Percentiles rank a stretch among this genome's conserved stretches.
phyloP scores from a whole-genome alignment of 306 rosid genomes.

The Datisca glomerata region DNA sequence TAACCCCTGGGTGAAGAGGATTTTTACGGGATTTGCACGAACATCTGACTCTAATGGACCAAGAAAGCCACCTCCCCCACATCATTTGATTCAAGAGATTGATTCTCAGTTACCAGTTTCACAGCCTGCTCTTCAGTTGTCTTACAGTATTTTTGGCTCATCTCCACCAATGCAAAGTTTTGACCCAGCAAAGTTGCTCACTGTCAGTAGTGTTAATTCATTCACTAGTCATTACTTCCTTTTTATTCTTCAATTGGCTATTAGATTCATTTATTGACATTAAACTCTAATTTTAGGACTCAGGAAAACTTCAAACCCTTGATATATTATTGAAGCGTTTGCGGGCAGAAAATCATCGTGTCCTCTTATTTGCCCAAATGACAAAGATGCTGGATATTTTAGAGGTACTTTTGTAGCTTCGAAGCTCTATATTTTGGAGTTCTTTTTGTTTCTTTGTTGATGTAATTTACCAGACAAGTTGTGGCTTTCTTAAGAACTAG shows the following conservation, averaged over 20 bases:
- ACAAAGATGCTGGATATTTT: conserved; percentile 97
- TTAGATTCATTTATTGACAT: not conserved
- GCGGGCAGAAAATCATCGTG: conserved; percentile 86
- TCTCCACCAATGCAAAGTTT: conserved; percentile 89
- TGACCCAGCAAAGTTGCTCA: conserved; percentile 97
- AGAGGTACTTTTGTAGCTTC: conserved; percentile 50
- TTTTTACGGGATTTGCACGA: conserved; percentile 87
- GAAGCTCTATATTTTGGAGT: conserved; percentile 3
- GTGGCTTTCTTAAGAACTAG: not conserved
- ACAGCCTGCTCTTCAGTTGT: conserved; percentile 78
- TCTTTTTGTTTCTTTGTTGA: not conserved
- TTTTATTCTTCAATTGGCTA: conserved; percentile 1
- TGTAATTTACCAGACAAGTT: not conserved
- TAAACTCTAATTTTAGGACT: conserved; percentile 46
- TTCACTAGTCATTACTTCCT: conserved; percentile 4
- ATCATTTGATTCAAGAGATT: conserved; percentile 80
- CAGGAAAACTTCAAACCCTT: conserved; percentile 99
- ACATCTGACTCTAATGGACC: conserved; percentile 90
- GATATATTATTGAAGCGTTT: conserved; percentile 90
- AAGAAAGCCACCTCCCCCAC: conserved; percentile 56
- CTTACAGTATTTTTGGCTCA: conserved; percentile 81
- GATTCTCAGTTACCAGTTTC: conserved; percentile 70
- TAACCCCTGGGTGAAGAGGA: conserved; percentile 80
- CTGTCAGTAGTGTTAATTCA: conserved; percentile 38
- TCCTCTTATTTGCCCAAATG: conserved; percentile 98